These are phyloP conservation scores for Fusarium miscanthi DNA, from an alignment of 2,329 filamentous ascomycete genomes.

Conservation along the genomic window DNA sequence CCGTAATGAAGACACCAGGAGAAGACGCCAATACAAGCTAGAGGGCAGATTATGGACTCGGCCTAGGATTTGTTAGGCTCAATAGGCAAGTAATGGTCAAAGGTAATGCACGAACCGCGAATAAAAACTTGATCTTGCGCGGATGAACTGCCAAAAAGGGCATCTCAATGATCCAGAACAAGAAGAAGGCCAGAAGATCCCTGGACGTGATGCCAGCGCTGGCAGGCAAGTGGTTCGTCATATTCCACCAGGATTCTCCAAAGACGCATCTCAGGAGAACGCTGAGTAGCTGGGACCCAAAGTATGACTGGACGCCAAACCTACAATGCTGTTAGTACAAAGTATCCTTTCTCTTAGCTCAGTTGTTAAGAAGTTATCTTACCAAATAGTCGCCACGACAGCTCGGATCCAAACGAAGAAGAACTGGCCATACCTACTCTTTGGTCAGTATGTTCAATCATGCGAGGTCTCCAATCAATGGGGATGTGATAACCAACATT, in stretches of 20 bases:
- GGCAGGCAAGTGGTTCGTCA: constrained; percentile 48
- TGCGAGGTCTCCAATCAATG: not conserved
- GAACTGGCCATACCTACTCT: not conserved
- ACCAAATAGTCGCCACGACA: not conserved
- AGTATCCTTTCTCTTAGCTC: not conserved
- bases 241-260: constrained; percentile 47
- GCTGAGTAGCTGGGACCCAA: not conserved
- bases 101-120: constrained; percentile 43
- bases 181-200: constrained; percentile 52
- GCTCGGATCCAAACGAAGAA: not conserved
- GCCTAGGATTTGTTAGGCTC: not conserved
- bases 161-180: constrained; percentile 53
- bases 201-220: constrained; percentile 49
- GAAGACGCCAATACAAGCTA: not conserved
- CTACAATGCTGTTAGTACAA: not conserved
- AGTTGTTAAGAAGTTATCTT: not conserved
- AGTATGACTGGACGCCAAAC: not conserved
- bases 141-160: constrained; percentile 32
- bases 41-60: not conserved
- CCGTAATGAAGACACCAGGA: not conserved
- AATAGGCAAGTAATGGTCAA: no score
- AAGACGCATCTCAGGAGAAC: constrained; percentile 50
- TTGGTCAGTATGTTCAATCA: not conserved
- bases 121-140: not conserved
- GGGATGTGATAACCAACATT: not conserved